Base-by-base conservation (phyloP, 2,329 filamentous ascomycete species). In the Dactylellina sp. region DNA sequence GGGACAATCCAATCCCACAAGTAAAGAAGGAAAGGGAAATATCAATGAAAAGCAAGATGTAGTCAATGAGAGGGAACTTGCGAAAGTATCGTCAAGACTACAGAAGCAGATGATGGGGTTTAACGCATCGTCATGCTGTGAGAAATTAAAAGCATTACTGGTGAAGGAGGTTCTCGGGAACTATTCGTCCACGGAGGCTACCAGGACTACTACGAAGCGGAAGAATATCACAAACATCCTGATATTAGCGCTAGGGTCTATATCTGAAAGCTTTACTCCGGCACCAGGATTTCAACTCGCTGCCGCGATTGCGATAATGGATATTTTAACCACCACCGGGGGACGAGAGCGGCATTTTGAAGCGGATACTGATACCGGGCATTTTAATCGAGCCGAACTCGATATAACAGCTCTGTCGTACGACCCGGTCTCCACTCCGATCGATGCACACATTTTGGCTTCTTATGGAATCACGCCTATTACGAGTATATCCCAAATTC, bases 281-380 rank as follows among this genome's bases (percentile, higher is more conserved):
- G 61, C 61, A 9, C 70, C 70, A 20, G 61, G 61, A 22, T 66
- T 61, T 18, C 70, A 74, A 24, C 55, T 74, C n/a, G 70, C 70
- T 4, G 70, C 70, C 1, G 47, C 44, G 14, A 25, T 74, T 22
- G 35, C 55, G 4, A 56, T 74, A 14, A 66, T 74, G 16, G 55
- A 74, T 3, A 37, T 46, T 11, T 28, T 74, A n/a, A 61, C 42
- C 16, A 39, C 50, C n/a, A n/a, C n/a, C n/a, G n/a, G n/a, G 32
- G 37, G 37, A 18, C 18, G 18, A 18, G 22, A 35, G 39, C 22
- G 12, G 1, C 35, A 14, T 22, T 32, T 9, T 32, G 9, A 32
- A 32, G 5, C 28, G 9, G 28, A 5, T 4, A 9, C 4, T 32
- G 28, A 32, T 32, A 32, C 9, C 28, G 9, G 9, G 4, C 28